These are phyloP conservation scores for Ochromonadaceae sp. DNA, from an alignment of 352 stramenopile species.

Conservation along the genomic window DNA sequence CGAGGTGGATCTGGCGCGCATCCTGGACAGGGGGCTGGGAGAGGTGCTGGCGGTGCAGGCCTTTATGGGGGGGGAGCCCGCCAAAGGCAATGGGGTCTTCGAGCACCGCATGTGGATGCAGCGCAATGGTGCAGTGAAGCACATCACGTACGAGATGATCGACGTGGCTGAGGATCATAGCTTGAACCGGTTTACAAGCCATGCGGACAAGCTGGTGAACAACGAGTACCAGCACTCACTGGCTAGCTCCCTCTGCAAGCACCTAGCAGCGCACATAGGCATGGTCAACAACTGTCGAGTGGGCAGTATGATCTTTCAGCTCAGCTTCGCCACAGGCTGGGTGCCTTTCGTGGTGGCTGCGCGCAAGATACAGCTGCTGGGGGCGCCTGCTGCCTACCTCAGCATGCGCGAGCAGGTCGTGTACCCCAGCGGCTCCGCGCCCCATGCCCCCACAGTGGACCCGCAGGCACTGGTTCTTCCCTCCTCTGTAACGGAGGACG, in stretches of 20 bases:
- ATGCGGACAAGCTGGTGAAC: neutral
- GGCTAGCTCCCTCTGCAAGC: neutral
- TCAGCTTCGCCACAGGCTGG: neutral
- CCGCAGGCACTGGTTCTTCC: neutral
- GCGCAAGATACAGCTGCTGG: neutral
- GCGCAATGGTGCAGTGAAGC: neutral
- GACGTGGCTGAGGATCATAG: neutral
- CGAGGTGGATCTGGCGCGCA: neutral
- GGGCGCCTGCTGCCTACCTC: neutral
- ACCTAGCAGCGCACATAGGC: neutral
- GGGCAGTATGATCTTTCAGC: neutral
- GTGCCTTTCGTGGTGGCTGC: neutral
- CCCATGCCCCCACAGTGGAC: neutral
- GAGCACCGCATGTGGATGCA: neutral
- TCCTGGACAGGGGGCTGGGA: neutral
- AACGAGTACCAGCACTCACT: neutral
- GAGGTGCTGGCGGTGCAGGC: slow-evolving; percentile 10
- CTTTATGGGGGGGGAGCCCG: neutral
- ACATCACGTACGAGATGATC: neutral
- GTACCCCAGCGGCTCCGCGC: neutral
- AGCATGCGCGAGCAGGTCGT: neutral
- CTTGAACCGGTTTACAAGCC: neutral
- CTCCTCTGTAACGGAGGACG: no score
- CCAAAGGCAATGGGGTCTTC: slow-evolving; percentile 3
- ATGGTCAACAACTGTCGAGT: neutral